Conservation (phyloP, 148 eudicot genomes). For the Rhododendron henanense region DNA sequence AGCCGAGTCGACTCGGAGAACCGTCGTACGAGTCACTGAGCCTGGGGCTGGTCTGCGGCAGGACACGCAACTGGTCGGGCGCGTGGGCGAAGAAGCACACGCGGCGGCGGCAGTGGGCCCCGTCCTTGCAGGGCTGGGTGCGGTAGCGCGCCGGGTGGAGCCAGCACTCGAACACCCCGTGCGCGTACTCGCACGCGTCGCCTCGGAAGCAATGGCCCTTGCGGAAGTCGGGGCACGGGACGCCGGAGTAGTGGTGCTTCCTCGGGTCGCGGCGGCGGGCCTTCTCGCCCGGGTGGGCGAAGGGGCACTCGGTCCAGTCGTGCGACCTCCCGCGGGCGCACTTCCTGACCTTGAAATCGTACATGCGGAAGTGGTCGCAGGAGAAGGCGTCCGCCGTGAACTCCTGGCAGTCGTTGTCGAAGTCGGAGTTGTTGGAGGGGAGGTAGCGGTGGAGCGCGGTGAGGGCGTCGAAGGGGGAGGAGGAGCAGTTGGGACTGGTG, state of each 20-base stretch:
- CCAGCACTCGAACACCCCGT: conserved; percentile 94
- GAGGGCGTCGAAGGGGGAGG: conserved; percentile 27
- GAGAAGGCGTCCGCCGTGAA: conserved; percentile 50
- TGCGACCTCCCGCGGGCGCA: conserved; percentile 68
- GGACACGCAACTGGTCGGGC: conserved; percentile 48
- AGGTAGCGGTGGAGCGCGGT: conserved; percentile 50
- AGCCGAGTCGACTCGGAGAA: conserved; percentile 26
- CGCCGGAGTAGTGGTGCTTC: conserved; percentile 55
- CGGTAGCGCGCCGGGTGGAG: conserved; percentile 81
- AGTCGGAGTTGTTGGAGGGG: conserved; percentile 36
- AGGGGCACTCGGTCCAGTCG: conserved; percentile 85
- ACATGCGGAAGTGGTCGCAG: conserved; percentile 74
- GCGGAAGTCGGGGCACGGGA: conserved; percentile 73
- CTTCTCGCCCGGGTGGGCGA: conserved; percentile 64
- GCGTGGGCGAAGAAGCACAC: conserved; percentile 90
- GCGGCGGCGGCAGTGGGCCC: conserved; percentile 53
- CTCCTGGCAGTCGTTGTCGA: conserved; percentile 12
- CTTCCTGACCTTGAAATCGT: conserved; percentile 63
- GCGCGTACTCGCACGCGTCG: conserved; percentile 74
- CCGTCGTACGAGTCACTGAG: conserved; percentile 19
- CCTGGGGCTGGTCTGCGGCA: conserved; percentile 18
- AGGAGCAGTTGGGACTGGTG: conserved; percentile 6
- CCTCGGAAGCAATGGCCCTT: conserved; percentile 59
- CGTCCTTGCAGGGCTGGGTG: conserved; percentile 84
- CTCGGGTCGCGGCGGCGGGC: conserved; percentile 68